These are phyloP conservation scores for Camellia japonica DNA, from an alignment of 148 eudicot genomes.

Conservation along the genomic window DNA sequence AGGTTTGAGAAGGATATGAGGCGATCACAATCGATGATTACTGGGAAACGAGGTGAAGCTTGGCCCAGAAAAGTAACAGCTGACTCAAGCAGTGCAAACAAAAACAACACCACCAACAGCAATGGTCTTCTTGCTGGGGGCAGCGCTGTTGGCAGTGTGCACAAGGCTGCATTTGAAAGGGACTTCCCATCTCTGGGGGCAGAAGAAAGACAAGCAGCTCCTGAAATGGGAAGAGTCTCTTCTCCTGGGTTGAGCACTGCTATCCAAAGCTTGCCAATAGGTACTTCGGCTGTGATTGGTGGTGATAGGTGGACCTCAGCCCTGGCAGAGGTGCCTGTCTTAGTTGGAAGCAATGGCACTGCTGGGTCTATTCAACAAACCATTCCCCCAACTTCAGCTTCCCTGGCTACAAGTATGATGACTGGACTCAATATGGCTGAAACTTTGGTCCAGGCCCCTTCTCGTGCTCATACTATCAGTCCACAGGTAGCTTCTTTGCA, in stretches of 20 bases:
- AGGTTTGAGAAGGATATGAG: constrained; percentile 43
- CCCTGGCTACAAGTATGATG: constrained; percentile 22
- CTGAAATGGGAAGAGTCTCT: constrained; percentile 36
- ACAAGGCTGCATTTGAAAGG: constrained; percentile 35
- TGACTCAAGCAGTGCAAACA: constrained; percentile 24
- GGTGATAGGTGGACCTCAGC: constrained; percentile 55
- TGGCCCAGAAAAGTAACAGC: constrained; percentile 29
- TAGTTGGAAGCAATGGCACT: constrained; percentile 27
- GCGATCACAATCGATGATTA: constrained; percentile 40
- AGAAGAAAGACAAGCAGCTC: constrained; percentile 30
- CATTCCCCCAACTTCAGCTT: constrained; percentile 15
- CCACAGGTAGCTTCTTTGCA: constrained; percentile 33
- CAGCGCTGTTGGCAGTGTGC: constrained; percentile 16
- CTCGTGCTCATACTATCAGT: constrained; percentile 29
- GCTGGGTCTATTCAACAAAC: constrained; percentile 22
- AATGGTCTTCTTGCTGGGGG: constrained; percentile 18
- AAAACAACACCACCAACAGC: constrained; percentile 15
- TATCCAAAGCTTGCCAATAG: constrained; percentile 33
- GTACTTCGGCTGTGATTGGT: constrained; percentile 24
- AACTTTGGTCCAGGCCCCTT: constrained; percentile 43
- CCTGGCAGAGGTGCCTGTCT: constrained; percentile 47
- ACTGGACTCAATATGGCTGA: constrained; percentile 54
- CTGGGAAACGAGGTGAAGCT: constrained; percentile 33
- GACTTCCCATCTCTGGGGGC: constrained; percentile 45
- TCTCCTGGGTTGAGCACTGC: constrained; percentile 43